These are phyloP conservation scores for Leccinum sublutescens DNA, from an alignment of 768 basidiomycete genomes.

Conservation along the genomic window DNA sequence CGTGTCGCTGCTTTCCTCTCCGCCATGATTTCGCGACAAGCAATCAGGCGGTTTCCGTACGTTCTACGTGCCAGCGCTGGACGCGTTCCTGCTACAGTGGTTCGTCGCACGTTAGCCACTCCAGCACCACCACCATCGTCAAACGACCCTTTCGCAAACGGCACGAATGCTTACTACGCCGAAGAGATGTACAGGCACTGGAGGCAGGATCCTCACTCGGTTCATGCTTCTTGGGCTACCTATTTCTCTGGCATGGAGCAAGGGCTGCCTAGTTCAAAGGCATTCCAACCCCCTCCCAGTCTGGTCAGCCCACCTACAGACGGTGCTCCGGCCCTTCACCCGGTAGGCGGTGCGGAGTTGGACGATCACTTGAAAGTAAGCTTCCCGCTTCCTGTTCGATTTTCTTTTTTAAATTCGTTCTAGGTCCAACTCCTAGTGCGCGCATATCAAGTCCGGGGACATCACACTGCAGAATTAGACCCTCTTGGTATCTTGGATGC, in stretches of 20 bases:
- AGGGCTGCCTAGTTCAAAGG: conserved; percentile 73
- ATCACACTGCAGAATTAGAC: conserved; percentile 94
- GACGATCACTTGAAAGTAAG: conserved; percentile 92
- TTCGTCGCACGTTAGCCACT: conserved; percentile 44
- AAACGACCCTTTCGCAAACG: conserved; percentile 88
- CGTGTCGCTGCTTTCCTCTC: neutral
- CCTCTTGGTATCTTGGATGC: conserved; percentile 91
- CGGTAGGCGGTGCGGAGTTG: conserved; percentile 69
- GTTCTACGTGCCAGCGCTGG: conserved; percentile 23
- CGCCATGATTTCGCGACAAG: conserved; percentile 39
- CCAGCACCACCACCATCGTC: conserved; percentile 58
- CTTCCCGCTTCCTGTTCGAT: neutral
- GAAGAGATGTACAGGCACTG: conserved; percentile 96
- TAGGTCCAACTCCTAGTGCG: conserved; percentile 97
- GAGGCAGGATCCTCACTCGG: conserved; percentile 86
- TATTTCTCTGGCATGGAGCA: conserved; percentile 95
- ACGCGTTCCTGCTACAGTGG: conserved; percentile 17
- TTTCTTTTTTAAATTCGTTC: conserved; percentile 2
- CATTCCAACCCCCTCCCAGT: conserved; percentile 82
- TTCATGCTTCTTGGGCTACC: conserved; percentile 91
- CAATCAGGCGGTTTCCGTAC: conserved; percentile 35
- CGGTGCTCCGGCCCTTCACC: conserved; percentile 75
- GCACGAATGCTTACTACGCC: conserved; percentile 92
- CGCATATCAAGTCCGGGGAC: conserved; percentile 98
- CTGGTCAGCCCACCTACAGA: conserved; percentile 70